A percentile compares a stretch with the other conserved stretches of the same genome.
Evolutionary conservation across 345 rosid genomes (phyloP).

Genomic region (Ricinus communis): DNA sequence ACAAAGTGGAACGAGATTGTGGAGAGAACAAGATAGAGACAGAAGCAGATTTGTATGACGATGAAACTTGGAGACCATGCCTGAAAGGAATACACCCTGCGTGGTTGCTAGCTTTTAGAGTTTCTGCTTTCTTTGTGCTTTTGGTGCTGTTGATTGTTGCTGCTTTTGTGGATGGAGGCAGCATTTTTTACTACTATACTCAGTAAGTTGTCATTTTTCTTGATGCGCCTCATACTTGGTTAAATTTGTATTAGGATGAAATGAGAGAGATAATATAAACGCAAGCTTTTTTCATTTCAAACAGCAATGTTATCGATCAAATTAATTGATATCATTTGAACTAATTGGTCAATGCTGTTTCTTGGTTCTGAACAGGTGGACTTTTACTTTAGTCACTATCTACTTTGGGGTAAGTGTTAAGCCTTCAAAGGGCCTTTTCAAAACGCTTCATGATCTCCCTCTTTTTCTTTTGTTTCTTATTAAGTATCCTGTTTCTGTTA

Average conservation of each 20-base stretch:
- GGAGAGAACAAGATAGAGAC: constrained; percentile 43
- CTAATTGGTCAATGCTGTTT: constrained; percentile 2
- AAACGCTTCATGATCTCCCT: not conserved
- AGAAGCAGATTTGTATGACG: constrained; percentile 51
- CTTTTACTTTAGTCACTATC: constrained; percentile 63
- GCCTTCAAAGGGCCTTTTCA: constrained; percentile 9
- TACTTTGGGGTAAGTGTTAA: constrained; percentile 73
- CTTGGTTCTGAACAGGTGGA: constrained; percentile 71
- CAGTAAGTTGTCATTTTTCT: constrained; percentile 56
- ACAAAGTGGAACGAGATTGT: not conserved
- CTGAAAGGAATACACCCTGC: constrained; percentile 82
- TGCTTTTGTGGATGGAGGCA: constrained; percentile 58
- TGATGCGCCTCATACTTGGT: not conserved
- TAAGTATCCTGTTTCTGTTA: not conserved
- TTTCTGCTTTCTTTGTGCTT: constrained; percentile 64
- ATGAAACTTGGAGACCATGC: constrained; percentile 88
- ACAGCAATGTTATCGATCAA: not conserved
- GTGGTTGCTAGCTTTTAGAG: constrained; percentile 83
- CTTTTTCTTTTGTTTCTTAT: too few relatives aligned
- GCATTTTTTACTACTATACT: constrained; percentile 89
- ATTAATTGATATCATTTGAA: not conserved
- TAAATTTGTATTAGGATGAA: not conserved
- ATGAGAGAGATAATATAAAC: too few relatives aligned
- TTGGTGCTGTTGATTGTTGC: constrained; percentile 47
- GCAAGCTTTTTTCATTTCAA: not conserved